Percentiles rank a stretch among this genome's conserved stretches.
Conservation (phyloP, 2,329 filamentous ascomycete species). For the Botryotinia convoluta region DNA sequence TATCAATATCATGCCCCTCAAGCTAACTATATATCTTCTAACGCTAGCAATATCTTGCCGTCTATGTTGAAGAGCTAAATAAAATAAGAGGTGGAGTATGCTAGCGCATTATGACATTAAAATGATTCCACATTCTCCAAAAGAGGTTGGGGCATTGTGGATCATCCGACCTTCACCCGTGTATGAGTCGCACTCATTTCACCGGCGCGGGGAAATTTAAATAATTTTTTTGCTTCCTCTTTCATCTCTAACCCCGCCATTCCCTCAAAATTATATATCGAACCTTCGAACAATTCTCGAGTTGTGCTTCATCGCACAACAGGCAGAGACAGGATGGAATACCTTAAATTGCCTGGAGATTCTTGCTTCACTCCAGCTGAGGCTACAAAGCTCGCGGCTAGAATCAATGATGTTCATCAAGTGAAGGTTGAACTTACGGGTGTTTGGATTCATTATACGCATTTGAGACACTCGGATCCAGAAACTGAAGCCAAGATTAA, state of each 20-base stretch:
- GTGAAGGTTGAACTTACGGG: slow-evolving; percentile 32
- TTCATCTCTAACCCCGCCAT: slow-evolving; percentile 10
- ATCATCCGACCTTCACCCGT: neutral
- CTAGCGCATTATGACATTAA: neutral
- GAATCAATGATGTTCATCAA: slow-evolving; percentile 26
- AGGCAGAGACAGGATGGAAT: slow-evolving; percentile 30
- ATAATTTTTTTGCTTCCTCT: slow-evolving; percentile 9
- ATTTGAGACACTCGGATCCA: slow-evolving; percentile 29
- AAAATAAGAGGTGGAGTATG: neutral
- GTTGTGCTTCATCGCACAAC: slow-evolving; percentile 11
- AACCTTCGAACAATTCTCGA: slow-evolving; percentile 1
- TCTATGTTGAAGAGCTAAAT: neutral
- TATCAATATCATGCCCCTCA: neutral
- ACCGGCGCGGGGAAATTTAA: slow-evolving; percentile 1
- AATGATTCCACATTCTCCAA: neutral
- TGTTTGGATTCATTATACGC: slow-evolving; percentile 36
- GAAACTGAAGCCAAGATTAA: slow-evolving; percentile 29
- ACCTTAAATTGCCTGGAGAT: slow-evolving; percentile 33
- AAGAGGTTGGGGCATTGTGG: neutral
- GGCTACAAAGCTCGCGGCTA: slow-evolving; percentile 31
- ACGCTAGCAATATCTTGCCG: neutral
- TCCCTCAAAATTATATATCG: neutral
- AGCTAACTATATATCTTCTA: neutral
- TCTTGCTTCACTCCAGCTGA: slow-evolving; percentile 35
- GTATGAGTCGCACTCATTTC: neutral